A percentile compares a stretch with the other conserved stretches of the same genome.
Evolutionary conservation across 495 filamentous ascomycete species (phyloP).

Genomic region (Podospora pseudopauciseta): DNA sequence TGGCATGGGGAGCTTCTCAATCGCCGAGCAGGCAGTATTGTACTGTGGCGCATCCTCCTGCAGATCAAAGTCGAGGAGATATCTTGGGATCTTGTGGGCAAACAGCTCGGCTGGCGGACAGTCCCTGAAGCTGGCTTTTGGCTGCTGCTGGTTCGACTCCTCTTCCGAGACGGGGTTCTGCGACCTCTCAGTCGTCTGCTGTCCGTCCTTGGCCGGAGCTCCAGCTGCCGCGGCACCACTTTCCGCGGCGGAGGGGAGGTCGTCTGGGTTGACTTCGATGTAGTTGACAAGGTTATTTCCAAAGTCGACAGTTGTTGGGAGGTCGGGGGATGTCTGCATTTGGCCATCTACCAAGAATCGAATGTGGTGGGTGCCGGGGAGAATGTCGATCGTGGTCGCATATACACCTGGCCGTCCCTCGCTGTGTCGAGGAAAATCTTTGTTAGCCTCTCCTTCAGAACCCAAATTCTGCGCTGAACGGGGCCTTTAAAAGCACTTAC

Average conservation of each 20-base stretch:
- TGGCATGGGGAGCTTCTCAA: conserved; percentile 72
- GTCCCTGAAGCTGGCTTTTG: conserved; percentile 37
- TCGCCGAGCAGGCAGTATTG: conserved; percentile 62
- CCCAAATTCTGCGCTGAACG: not conserved
- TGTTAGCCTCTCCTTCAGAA: conserved; percentile 10
- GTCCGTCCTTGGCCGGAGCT: conserved; percentile 24
- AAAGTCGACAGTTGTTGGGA: conserved; percentile 94
- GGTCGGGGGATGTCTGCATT: conserved; percentile 79
- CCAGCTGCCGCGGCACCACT: conserved; percentile 12
- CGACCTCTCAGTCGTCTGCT: conserved; percentile 31
- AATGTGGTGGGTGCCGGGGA: conserved; percentile 91
- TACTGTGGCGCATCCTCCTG: conserved; percentile 71
- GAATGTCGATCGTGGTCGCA: conserved; percentile 72
- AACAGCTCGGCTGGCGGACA: conserved; percentile 49
- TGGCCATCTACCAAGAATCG: conserved; percentile 93
- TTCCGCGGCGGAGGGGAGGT: conserved; percentile 32
- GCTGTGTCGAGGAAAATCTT: conserved; percentile 21
- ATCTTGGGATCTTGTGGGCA: conserved; percentile 68
- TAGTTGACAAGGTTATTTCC: conserved; percentile 97
- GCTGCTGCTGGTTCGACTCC: conserved; percentile 33
- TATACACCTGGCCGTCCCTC: conserved; percentile 57
- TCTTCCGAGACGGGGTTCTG: conserved; percentile 30
- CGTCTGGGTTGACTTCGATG: conserved; percentile 83
- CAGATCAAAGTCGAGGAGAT: conserved; percentile 79
- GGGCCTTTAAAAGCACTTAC: conserved; percentile 51